Base-by-base conservation (phyloP, 768 basidiomycete genomes). In the Kwoniella sp. region DNA sequence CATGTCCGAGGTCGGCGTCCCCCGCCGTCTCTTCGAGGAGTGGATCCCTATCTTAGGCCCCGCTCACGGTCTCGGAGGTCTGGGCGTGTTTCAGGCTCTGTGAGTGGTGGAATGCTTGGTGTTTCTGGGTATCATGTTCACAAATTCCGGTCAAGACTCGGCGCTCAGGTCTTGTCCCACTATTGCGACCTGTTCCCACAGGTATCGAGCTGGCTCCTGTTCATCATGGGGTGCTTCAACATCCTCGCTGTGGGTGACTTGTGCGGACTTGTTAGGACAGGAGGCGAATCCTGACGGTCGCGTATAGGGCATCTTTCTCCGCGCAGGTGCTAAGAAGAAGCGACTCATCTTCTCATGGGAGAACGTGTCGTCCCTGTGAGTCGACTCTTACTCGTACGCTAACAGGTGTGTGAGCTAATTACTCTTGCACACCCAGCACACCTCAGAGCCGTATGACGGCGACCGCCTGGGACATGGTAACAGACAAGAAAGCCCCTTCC, bases 171-270 rank as follows among this genome's bases (percentile, higher is more conserved):
- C 42, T 76, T 82, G 37, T 79, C 79, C 26, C 79, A 80, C 59
- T 79, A 84, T 72, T 88, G 90, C 53, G 84, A 89, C 64, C 83
- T 82, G 55, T 92, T 93, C 78, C 83, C 89, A 19, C 87, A 92
- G 68, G 89, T 89, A 57, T 80, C 89, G 4, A 89, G 86, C 40
- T 92, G 92, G 79, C 84, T 93, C 78, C 81, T 93, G 56, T 93
- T 93, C 78, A 80, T 88, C 45, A 67, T 93, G 52, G 90, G 89
- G n/a, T 89, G 88, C 74, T 75, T 93, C 49, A 89, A 93, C 77
- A 83, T 89, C 61, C 72, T 89, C 53, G 78, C 56, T 37, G 76
- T 71, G 42, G 58, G 65, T 58, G 9, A 14, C 17, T 19, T 25
- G 20, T 17, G 83, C 82, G 15, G 20, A 60, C 81, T 85, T 17